These are phyloP conservation scores for Leccinum holopus DNA, from an alignment of 1,284 basidiomycete genomes.

Conservation along the genomic window DNA sequence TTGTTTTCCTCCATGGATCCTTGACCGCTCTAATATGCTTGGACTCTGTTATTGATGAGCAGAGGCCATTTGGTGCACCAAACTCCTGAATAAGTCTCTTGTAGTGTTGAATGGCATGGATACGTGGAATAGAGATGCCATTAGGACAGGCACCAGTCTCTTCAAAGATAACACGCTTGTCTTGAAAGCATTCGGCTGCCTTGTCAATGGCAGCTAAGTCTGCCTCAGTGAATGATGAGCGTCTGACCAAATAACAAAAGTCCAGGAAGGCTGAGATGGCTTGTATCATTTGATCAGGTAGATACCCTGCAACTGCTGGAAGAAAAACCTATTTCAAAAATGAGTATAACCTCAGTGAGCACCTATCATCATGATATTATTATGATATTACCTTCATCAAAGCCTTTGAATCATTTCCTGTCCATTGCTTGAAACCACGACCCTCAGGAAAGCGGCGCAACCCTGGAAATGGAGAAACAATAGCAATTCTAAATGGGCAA, in stretches of 20 bases:
- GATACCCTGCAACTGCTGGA: neutral
- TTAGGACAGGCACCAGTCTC: neutral
- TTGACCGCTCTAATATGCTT: neutral
- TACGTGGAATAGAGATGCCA: neutral
- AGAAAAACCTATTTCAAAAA: neutral
- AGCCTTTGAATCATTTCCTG: conserved; percentile 1
- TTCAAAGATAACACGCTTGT: neutral
- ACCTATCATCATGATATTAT: neutral
- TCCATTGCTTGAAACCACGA: neutral
- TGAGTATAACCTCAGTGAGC: neutral
- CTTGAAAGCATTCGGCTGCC: neutral
- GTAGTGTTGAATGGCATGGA: neutral
- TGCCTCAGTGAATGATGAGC: neutral
- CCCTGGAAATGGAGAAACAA: neutral
- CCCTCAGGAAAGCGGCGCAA: neutral
- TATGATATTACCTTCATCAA: neutral
- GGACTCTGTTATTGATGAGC: neutral
- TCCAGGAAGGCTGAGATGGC: neutral
- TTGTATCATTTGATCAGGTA: neutral
- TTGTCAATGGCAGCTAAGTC: neutral
- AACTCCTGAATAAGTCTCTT: neutral
- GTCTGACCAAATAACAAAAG: neutral
- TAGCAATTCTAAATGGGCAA: neutral
- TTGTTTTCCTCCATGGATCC: neutral
- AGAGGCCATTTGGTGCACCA: neutral